Evolutionary conservation across 768 basidiomycete genomes (phyloP).

Genomic region (Naganishia randhawae): DNA sequence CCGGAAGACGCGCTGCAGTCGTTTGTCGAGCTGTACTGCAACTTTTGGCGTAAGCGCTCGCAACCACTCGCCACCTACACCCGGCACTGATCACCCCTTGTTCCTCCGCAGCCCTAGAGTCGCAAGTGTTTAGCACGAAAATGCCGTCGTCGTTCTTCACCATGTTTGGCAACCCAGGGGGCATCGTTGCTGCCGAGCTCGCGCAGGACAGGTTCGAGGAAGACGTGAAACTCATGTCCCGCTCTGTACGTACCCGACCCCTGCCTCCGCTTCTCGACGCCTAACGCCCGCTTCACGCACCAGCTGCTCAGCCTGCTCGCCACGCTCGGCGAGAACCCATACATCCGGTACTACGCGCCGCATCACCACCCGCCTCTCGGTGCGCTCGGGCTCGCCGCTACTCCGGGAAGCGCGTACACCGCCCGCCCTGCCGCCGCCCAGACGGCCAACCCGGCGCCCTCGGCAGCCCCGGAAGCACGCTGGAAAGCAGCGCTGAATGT

Average conservation of each 20-base stretch:
- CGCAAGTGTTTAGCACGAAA: conserved; percentile 76
- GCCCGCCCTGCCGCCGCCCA: neutral
- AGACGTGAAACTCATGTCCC: conserved; percentile 66
- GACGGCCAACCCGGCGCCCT: conserved; percentile 27
- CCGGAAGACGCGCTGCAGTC: conserved; percentile 73
- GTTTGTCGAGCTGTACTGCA: conserved; percentile 81
- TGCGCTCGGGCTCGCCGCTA: conserved; percentile 65
- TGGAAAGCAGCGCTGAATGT: conserved; percentile 48
- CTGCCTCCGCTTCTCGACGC: neutral
- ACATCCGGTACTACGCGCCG: conserved; percentile 87
- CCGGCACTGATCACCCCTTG: neutral
- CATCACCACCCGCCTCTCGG: conserved; percentile 77
- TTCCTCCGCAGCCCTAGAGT: conserved; percentile 65
- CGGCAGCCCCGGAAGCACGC: conserved; percentile 32
- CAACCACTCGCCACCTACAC: too few species aligned
- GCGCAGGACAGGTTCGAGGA: conserved; percentile 78
- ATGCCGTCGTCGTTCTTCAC: conserved; percentile 79
- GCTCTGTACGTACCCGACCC: conserved; percentile 8
- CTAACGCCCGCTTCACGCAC: too few species aligned
- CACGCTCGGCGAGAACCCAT: conserved; percentile 83
- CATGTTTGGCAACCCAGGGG: conserved; percentile 76
- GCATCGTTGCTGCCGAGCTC: conserved; percentile 62
- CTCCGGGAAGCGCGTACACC: conserved; percentile 23
- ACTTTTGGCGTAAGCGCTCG: conserved; percentile 75
- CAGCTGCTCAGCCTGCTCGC: conserved; percentile 87